These are phyloP conservation scores for Chrysoporthe cubensis DNA, from an alignment of 2,329 filamentous ascomycete genomes.

Conservation along the genomic window DNA sequence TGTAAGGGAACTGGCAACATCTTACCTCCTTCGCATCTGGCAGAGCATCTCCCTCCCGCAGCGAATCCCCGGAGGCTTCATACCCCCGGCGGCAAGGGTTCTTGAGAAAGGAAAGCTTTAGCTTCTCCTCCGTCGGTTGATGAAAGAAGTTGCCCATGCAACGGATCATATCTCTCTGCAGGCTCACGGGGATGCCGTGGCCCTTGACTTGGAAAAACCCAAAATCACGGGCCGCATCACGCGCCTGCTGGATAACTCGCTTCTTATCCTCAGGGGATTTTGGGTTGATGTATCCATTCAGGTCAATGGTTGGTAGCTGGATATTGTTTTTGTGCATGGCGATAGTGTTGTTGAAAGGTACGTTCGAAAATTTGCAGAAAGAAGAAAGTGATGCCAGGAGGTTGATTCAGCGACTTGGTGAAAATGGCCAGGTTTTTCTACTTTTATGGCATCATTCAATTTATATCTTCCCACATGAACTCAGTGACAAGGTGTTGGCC, in stretches of 20 bases:
- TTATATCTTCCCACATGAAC: background rate
- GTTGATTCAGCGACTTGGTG: background rate
- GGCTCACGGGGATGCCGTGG: slow-evolving; percentile 31
- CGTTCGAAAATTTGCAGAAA: background rate
- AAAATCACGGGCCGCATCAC: slow-evolving; percentile 26
- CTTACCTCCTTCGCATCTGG: slow-evolving; percentile 36
- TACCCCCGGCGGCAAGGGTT: slow-evolving; percentile 35
- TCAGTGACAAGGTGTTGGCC: background rate
- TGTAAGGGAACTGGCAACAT: too few relatives aligned
- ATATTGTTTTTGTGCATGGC: slow-evolving; percentile 2
- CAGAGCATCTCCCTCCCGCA: slow-evolving; percentile 31
- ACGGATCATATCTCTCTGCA: slow-evolving; percentile 26
- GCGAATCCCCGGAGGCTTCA: slow-evolving; percentile 31
- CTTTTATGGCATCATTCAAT: background rate
- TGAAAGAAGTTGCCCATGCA: slow-evolving; percentile 27
- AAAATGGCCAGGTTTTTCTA: background rate
- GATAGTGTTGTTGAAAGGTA: background rate
- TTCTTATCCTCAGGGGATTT: slow-evolving; percentile 24
- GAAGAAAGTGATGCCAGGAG: background rate
- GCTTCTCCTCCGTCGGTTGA: slow-evolving; percentile 31
- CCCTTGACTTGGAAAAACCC: slow-evolving; percentile 34
- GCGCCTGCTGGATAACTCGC: slow-evolving; percentile 29
- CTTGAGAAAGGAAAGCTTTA: slow-evolving; percentile 32
- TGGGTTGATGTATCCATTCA: slow-evolving; percentile 30
- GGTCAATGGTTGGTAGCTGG: slow-evolving; percentile 27